Conservation (phyloP, 352 stramenopile genomes). For the Aphanomyces invadans region DNA sequence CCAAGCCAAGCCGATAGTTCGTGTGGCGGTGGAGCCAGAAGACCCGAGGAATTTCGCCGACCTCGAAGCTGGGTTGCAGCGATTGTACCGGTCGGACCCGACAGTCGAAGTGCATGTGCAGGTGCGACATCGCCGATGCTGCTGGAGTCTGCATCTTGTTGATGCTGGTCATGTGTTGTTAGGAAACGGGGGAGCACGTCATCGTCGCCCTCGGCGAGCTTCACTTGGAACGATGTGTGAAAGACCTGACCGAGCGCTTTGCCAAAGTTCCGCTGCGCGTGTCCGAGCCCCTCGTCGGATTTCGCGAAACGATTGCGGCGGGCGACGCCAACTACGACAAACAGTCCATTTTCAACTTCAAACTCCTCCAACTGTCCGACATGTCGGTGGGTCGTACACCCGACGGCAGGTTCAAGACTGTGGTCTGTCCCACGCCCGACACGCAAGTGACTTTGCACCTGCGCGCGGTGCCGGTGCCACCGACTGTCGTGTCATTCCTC, state of each 20-base stretch:
- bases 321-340: slow-evolving; percentile 24
- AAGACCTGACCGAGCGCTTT: slow-evolving; percentile 84
- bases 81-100: slow-evolving; percentile 88
- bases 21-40: slow-evolving; percentile 85
- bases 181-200: slow-evolving; percentile 84
- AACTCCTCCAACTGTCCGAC: slow-evolving; percentile 20
- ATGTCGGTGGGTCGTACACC: neutral
- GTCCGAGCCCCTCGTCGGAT: slow-evolving; percentile 83
- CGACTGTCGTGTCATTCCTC: slow-evolving; percentile 51
- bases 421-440: slow-evolving; percentile 50
- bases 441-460: slow-evolving; percentile 66
- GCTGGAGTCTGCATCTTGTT: too few species aligned
- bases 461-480: slow-evolving; percentile 64
- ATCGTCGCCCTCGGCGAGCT: slow-evolving; percentile 87
- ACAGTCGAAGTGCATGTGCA: slow-evolving; percentile 89
- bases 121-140: too few species aligned
- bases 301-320: slow-evolving; percentile 77
- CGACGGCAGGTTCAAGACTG: slow-evolving; percentile 20
- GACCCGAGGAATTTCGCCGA: slow-evolving; percentile 79
- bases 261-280: slow-evolving; percentile 76
- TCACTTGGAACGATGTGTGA: slow-evolving; percentile 88
- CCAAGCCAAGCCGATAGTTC: slow-evolving; percentile 88
- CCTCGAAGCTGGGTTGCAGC: slow-evolving; percentile 79
- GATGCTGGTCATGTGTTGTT: too few species aligned
- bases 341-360: slow-evolving; percentile 18